Conservation (phyloP, 352 stramenopile genomes). For the Globisporangium camurandrum region DNA sequence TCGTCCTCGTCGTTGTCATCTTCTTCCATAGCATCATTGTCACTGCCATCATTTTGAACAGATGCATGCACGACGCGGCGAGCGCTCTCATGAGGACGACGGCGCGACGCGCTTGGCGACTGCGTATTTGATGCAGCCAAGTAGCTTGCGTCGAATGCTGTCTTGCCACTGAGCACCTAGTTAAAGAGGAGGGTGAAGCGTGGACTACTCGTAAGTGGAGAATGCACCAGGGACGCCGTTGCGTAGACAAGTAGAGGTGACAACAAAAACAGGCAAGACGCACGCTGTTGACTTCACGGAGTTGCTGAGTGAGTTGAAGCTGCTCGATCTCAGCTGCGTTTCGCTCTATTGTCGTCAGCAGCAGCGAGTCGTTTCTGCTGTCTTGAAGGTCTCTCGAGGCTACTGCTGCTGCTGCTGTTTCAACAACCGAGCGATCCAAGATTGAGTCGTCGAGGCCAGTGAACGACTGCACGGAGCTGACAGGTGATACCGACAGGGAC, state of each 20-base stretch:
- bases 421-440: constrained; percentile 9
- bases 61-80: too few relatives aligned
- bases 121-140: constrained; percentile 10
- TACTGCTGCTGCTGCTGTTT: not conserved
- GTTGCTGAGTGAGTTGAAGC: constrained; percentile 46
- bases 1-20: constrained; percentile 14
- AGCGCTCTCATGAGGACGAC: too few relatives aligned
- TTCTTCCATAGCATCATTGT: not conserved
- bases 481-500: constrained; percentile 24
- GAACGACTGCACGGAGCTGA: constrained; percentile 19
- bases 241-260: too few relatives aligned
- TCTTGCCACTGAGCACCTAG: constrained; percentile 50
- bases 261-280: too few relatives aligned
- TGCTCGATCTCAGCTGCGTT: constrained; percentile 61
- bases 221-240: too few relatives aligned
- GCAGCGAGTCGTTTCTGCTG: constrained; percentile 5
- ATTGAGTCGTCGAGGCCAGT: constrained; percentile 27
- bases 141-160: constrained; percentile 49
- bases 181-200: constrained; percentile 5
- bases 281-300: constrained; percentile 69
- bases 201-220: too few relatives aligned
- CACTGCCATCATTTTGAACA: not conserved
- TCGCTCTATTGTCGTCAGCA: constrained; percentile 30
- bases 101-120: too few relatives aligned
- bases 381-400: not conserved